These are phyloP conservation scores for Medicago arabica DNA, from an alignment of 306 rosid genomes.

Conservation along the genomic window DNA sequence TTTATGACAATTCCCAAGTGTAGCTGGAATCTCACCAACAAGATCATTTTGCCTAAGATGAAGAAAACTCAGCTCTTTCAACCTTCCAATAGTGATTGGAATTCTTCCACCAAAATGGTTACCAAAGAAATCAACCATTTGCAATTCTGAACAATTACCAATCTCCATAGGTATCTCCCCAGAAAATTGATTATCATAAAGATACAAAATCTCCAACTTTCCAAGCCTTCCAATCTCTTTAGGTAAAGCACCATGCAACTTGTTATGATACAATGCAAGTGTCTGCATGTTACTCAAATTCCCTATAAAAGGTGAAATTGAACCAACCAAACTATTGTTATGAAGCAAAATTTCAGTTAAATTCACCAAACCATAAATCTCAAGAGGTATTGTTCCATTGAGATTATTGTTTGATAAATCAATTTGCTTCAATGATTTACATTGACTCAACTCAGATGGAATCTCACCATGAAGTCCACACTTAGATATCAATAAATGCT, in stretches of 20 bases:
- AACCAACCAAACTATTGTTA: conserved; percentile 81
- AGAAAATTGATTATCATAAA: conserved; percentile 72
- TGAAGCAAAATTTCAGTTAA: conserved; percentile 66
- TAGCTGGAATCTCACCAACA: conserved; percentile 75
- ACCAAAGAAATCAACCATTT: conserved; percentile 74
- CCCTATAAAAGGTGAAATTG: conserved; percentile 70
- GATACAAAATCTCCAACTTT: conserved; percentile 59
- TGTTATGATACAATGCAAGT: conserved; percentile 69
- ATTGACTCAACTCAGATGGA: conserved; percentile 68
- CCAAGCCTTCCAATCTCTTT: conserved; percentile 82
- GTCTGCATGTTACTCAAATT: conserved; percentile 62
- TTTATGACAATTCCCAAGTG: conserved; percentile 75
- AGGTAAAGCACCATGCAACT: conserved; percentile 70
- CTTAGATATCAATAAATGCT: conserved; percentile 51
- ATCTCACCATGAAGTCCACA: conserved; percentile 63
- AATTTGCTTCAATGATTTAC: conserved; percentile 63
- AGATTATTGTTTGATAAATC: conserved; percentile 75
- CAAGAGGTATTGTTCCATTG: conserved; percentile 72
- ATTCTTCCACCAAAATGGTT: conserved; percentile 69
- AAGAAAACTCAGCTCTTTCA: conserved; percentile 72
- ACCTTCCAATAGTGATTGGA: conserved; percentile 79
- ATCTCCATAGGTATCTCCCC: conserved; percentile 83
- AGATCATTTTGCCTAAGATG: conserved; percentile 80
- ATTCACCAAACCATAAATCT: conserved; percentile 54
- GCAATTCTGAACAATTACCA: conserved; percentile 79